These are phyloP conservation scores for Lactarius pseudohatsudake DNA, from an alignment of 768 basidiomycete genomes.

Conservation along the genomic window DNA sequence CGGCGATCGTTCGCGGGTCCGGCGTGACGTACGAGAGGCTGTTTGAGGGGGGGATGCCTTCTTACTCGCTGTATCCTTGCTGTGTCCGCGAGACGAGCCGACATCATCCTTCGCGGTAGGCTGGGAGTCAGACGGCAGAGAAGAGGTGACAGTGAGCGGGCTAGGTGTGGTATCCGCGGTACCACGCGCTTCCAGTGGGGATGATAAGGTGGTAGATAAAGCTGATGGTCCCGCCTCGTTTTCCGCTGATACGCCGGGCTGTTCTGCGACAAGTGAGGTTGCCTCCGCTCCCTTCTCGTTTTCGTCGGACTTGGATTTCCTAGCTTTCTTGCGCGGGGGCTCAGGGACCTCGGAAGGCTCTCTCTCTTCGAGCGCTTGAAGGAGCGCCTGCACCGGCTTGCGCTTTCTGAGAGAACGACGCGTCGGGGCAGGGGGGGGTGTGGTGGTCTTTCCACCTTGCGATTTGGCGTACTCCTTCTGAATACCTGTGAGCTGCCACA, in stretches of 20 bases:
- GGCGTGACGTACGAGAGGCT: conserved; percentile 23
- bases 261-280: not conserved
- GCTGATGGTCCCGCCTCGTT: conserved; percentile 14
- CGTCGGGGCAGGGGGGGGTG: conserved; percentile 13
- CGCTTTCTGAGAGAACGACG: conserved; percentile 28
- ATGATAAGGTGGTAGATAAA: not conserved
- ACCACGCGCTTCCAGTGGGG: conserved; percentile 9
- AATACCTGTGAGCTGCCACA: conserved; percentile 29
- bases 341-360: conserved; percentile 23
- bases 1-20: conserved; percentile 15
- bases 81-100: conserved; percentile 16
- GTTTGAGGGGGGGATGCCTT: not conserved
- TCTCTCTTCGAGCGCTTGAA: conserved; percentile 13
- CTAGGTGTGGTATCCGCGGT: conserved; percentile 23
- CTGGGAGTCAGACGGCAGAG: conserved; percentile 20
- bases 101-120: conserved; percentile 15
- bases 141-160: conserved; percentile 25
- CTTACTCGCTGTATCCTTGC: conserved; percentile 16
- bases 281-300: conserved; percentile 13
- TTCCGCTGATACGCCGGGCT: not conserved
- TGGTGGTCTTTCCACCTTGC: conserved; percentile 11
- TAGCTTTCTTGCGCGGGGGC: conserved; percentile 26
- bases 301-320: conserved; percentile 15
- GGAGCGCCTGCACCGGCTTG: conserved; percentile 18
- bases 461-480: conserved; percentile 27